Percentiles rank a stretch among this genome's conserved stretches.
Evolutionary conservation across 768 basidiomycete genomes (phyloP).

Genomic region (Boletus pseudo-olivaceus): DNA sequence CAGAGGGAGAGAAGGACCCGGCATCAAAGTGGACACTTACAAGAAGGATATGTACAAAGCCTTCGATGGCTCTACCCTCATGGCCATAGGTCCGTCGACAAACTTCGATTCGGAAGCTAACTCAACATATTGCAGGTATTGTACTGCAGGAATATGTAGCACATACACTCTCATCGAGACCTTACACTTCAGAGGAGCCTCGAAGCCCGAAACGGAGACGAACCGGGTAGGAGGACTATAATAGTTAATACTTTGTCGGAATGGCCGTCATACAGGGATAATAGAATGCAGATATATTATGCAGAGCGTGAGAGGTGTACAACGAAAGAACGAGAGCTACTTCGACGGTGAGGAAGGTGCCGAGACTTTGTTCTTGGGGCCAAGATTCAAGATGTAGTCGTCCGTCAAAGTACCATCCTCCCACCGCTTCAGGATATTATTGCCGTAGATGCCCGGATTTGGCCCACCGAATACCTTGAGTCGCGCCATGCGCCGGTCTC

Average conservation of each 20-base stretch:
- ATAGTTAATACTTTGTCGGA: neutral
- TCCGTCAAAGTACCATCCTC: constrained; percentile 70
- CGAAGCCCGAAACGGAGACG: constrained; percentile 8
- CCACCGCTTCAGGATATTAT: constrained; percentile 80
- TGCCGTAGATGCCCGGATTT: constrained; percentile 71
- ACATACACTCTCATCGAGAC: constrained; percentile 18
- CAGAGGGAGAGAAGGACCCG: constrained; percentile 1
- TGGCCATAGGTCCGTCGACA: constrained; percentile 58
- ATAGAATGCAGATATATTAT: constrained; percentile 7
- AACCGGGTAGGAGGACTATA: neutral
- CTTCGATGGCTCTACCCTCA: constrained; percentile 68
- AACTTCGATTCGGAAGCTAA: neutral
- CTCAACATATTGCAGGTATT: constrained; percentile 46
- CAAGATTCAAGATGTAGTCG: constrained; percentile 29
- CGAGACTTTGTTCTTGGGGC: constrained; percentile 15
- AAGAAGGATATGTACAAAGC: constrained; percentile 68
- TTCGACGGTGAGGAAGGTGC: constrained; percentile 2
- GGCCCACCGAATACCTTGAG: constrained; percentile 83
- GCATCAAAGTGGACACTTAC: constrained; percentile 5
- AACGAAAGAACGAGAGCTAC: constrained; percentile 7
- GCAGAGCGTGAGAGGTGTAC: neutral
- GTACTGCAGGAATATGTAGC: constrained; percentile 64
- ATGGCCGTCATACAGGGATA: neutral
- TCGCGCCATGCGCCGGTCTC: constrained; percentile 82
- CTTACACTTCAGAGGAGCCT: neutral